phyloP scores from a whole-genome alignment of 129 eudicot genomes.

The Centaurea solstitialis region DNA sequence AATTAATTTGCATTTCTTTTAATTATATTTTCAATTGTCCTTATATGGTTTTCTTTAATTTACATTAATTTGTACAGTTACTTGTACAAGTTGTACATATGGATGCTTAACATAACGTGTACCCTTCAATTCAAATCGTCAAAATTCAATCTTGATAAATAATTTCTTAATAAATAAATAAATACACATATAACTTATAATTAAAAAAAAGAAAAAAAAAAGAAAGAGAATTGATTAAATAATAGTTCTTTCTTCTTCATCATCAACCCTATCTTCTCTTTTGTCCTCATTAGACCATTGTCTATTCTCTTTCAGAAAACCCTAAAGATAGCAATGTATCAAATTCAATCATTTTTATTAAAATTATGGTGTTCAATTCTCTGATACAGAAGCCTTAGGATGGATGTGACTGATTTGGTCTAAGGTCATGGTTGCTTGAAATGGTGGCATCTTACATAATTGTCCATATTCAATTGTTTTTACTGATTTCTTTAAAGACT shows the following conservation, averaged over 20 bases:
- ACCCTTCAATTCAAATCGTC: constrained; percentile 20
- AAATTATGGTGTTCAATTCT: constrained; percentile 35
- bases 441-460: constrained; percentile 31
- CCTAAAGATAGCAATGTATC: constrained; percentile 19
- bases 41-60: background rate
- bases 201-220: background rate
- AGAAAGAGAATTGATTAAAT: background rate
- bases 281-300: constrained; percentile 33
- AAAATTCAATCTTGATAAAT: constrained; percentile 10
- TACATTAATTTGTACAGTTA: background rate
- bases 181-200: background rate
- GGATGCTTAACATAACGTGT: constrained; percentile 29
- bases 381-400: constrained; percentile 29
- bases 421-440: constrained; percentile 71
- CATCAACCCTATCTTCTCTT: constrained; percentile 28
- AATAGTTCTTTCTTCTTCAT: constrained; percentile 10
- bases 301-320: constrained; percentile 27
- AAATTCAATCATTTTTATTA: constrained; percentile 25
- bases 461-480: constrained; percentile 28
- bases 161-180: background rate
- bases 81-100: background rate
- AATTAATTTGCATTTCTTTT: background rate
- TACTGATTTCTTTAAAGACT: background rate
- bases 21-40: background rate
- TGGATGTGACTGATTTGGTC: constrained; percentile 67